A percentile compares a stretch with the other conserved stretches of the same genome.
phyloP scores from a whole-genome alignment of 371 early-diverging fungal species.

The Syncephalastrum contaminatum region DNA sequence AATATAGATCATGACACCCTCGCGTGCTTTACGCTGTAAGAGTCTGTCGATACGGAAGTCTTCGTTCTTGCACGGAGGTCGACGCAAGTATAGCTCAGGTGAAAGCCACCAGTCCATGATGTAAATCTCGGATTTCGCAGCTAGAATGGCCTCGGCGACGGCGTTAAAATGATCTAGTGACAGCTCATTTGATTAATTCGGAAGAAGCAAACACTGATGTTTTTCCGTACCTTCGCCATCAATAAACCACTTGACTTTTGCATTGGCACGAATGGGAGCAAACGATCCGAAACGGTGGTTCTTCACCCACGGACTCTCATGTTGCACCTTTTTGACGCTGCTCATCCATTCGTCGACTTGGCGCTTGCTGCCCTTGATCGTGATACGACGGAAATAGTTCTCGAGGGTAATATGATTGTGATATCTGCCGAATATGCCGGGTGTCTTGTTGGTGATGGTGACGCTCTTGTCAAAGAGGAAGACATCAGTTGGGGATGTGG shows the following conservation, averaged over 20 bases:
- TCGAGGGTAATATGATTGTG: constrained; percentile 48
- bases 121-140: constrained; percentile 79
- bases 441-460: constrained; percentile 22
- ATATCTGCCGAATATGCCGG: constrained; percentile 33
- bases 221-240: constrained; percentile 65
- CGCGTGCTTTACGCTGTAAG: constrained; percentile 78
- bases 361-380: constrained; percentile 65
- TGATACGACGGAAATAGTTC: constrained; percentile 62
- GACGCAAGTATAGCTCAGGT: constrained; percentile 80
- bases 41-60: constrained; percentile 83
- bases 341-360: constrained; percentile 68
- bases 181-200: not conserved
- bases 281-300: constrained; percentile 76
- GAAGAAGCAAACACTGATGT: not conserved
- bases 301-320: constrained; percentile 69
- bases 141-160: constrained; percentile 75
- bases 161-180: constrained; percentile 75
- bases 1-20: constrained; percentile 90
- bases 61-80: constrained; percentile 74
- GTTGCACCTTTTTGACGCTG: constrained; percentile 56
- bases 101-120: constrained; percentile 93
- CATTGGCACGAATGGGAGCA: constrained; percentile 72
- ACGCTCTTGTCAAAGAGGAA: constrained; percentile 70
- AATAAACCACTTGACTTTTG: constrained; percentile 77
- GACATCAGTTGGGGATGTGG: constrained; percentile 64